Conservation (phyloP, 495 filamentous ascomycete genomes). For the Aspergillus haitiensis region DNA sequence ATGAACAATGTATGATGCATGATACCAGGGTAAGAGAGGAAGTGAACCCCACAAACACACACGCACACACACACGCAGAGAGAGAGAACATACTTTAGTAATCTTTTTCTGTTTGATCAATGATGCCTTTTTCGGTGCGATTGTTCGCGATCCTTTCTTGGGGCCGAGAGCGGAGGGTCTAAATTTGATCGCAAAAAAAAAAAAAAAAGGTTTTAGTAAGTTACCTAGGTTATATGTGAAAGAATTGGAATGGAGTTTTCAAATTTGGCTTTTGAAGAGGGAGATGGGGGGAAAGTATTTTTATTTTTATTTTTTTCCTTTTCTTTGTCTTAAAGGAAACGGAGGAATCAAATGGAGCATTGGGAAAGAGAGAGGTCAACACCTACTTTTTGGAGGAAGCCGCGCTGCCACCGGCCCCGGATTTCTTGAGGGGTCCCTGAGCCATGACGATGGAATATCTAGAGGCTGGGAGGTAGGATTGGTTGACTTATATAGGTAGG, state of each 20-base stretch:
- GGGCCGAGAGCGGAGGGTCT: constrained; percentile 30
- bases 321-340: too few species aligned
- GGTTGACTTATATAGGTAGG: constrained; percentile 4
- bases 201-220: background rate
- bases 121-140: constrained; percentile 67
- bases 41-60: too few species aligned
- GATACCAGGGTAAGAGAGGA: too few species aligned
- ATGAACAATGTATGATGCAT: too few species aligned
- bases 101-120: constrained; percentile 61
- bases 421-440: constrained; percentile 44
- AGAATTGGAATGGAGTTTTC: background rate
- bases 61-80: background rate
- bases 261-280: too few species aligned
- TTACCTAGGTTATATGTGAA: background rate
- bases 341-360: too few species aligned
- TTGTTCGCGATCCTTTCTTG: constrained; percentile 59
- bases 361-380: background rate
- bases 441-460: constrained; percentile 29
- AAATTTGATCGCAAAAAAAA: constrained; percentile 5
- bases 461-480: background rate
- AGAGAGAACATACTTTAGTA: constrained; percentile 53
- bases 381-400: constrained; percentile 36
- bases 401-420: constrained; percentile 26
- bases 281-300: background rate
- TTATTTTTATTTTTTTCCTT: background rate